Percentiles rank a stretch among this genome's conserved stretches.
Conservation (phyloP, 805 yeast species). For the Zygotorulaspora chibaensis region DNA sequence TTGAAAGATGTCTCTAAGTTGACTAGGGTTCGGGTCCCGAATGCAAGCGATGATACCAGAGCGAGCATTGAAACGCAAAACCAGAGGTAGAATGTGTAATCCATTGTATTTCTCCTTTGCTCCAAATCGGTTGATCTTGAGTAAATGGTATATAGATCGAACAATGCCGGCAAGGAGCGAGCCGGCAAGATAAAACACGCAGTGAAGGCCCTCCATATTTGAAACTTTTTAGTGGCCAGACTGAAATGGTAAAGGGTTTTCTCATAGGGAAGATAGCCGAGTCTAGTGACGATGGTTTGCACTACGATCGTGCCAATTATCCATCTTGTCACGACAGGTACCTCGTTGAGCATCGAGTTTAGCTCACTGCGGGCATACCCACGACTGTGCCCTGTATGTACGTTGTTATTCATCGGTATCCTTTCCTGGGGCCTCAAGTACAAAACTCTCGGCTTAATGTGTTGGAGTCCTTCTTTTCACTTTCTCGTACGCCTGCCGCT, state of each 20-base stretch:
- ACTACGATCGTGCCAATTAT: slow-evolving; percentile 46
- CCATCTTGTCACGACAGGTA: slow-evolving; percentile 62
- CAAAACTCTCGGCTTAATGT: neutral
- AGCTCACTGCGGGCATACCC: neutral
- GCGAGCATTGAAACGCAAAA: slow-evolving; percentile 20
- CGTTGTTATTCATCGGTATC: neutral
- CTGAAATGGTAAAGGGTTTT: slow-evolving; percentile 20
- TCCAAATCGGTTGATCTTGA: slow-evolving; percentile 28
- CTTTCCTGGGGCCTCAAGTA: neutral
- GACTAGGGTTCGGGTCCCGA: slow-evolving; percentile 14
- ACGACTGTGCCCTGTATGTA: neutral
- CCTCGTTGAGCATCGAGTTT: slow-evolving; percentile 22
- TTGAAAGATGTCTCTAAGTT: slow-evolving; percentile 25
- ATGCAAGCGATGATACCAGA: slow-evolving; percentile 7
- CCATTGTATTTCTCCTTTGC: slow-evolving; percentile 17
- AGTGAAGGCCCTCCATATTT: slow-evolving; percentile 31
- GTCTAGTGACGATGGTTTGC: slow-evolving; percentile 39
- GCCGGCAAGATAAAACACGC: slow-evolving; percentile 25
- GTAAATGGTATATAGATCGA: slow-evolving; percentile 28
- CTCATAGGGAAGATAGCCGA: slow-evolving; percentile 31
- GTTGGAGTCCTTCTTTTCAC: neutral
- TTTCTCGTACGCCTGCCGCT: neutral
- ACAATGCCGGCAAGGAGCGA: slow-evolving; percentile 24
- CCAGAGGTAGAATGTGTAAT: slow-evolving; percentile 27
- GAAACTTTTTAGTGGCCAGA: slow-evolving; percentile 17